Evolutionary conservation across 768 basidiomycete species (phyloP), one percentile per base, ranked within the genome.

Genomic region (Boletus eberwhitei): DNA sequence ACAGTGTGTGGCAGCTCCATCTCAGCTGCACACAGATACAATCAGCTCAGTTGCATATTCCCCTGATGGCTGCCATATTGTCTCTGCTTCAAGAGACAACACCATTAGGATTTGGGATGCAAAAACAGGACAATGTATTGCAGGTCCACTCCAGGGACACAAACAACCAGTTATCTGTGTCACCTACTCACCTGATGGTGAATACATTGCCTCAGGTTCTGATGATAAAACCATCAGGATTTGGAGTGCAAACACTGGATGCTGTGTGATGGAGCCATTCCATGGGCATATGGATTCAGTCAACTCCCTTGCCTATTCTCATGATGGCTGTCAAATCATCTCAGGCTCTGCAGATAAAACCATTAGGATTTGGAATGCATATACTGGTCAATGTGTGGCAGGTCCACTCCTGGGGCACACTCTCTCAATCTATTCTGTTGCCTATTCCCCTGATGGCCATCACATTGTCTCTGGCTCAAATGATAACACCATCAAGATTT

Each of bases 41-140:
- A 3, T 62, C 7, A n/a, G 0, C 0, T 55, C 51, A 41, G 38
- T 64, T 45, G 58, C 55, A 50, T 58, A 50, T 69, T 54, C 72
- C 4, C 70, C 71, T 29, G 63, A 70, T 54, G 67, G 65, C 2
- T 52, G 31, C 7, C 22, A 55, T 3, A 38, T 65, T 58, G 54
- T 21, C 24, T 60, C 65, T 53, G 59, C 49, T 16, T 59, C 59
- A 29, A 4, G 11, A 9, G 64, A 66, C 6, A 1, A 0, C 0
- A 61, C 61, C 3, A 55, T 69, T 2, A 55, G 43, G 8, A 11
- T 67, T 0, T 71, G 63, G 65, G 60, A 71, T 56, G 53, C 51
- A 50, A 39, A 5, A 2, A 52, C 59, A 24, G 47, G 65, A 29
- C 54, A 48, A 31, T 26, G 50, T 48, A 17, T 64, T 42, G 54